Evolutionary conservation across 2,329 filamentous ascomycete species (phyloP), one percentile per base, ranked within the genome.

Genomic region (Arthrobotrys musiformis): DNA sequence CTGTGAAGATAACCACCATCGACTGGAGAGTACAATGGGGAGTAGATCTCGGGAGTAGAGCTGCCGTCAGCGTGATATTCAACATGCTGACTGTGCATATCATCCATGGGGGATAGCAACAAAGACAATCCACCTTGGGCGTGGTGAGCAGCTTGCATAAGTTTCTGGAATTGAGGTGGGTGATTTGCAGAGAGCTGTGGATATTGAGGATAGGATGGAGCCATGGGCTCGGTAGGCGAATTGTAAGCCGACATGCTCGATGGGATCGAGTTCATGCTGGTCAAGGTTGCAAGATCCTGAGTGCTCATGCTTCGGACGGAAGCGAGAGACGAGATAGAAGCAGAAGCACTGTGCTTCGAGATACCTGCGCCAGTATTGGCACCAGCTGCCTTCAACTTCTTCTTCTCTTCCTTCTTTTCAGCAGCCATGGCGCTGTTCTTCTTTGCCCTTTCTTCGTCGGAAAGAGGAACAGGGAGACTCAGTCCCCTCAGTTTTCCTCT

Each of bases 401-500:
- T 77, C 73, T 77, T 77, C 52, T 77, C 73, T 40, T 77, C 73
- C 40, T 77, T 77, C 66, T 77, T 77, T 42, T 77, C 73, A 66
- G 73, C 73, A n/a, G 73, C 66, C 73, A 77, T 77, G 33, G 73
- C 73, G 66, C 50, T 77, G 60, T 77, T 77, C 66, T 77, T 77
- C 60, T 77, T 77, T 19, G 73, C 73, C 54, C 73, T 30, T 42
- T 77, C 73, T 35, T 77, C 73, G 2, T 77, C 73, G 19, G 73
- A 77, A 54, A 77, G 73, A 60, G 73, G 73, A 13, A 77, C 73
- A n/a, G 89, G 89, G 72, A 97, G 86, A 70, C 94, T 94, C 80
- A 97, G 87, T 42, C 94, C 94, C 78, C 94, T 90, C 79, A 98
- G 89, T 86, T 98, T 98, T 82, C 94, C 94, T 82, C 94, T 90